Conservation (phyloP, 768 basidiomycete species). For the Leucosporidium creatinivorum region DNA sequence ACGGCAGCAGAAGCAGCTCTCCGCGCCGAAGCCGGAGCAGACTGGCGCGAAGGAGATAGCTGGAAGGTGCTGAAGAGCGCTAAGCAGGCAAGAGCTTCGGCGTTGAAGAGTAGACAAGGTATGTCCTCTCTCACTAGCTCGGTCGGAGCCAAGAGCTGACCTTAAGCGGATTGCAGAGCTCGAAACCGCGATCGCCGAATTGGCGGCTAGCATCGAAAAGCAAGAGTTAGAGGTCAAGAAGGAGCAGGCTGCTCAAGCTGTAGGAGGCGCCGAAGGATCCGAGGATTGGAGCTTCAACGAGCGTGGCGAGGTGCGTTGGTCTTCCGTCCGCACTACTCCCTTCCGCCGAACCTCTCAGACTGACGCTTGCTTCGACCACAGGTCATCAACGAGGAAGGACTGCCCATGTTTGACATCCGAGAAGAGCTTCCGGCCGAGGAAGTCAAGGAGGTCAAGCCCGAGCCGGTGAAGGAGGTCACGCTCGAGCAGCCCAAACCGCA, state of each 20-base stretch:
- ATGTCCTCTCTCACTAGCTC: too few relatives aligned
- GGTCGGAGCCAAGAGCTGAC: neutral
- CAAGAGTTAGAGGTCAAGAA: conserved; percentile 8
- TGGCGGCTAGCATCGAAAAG: neutral
- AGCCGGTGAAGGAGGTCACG: neutral
- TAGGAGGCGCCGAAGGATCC: neutral
- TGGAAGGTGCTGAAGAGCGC: conserved; percentile 19
- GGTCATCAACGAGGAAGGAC: conserved; percentile 32
- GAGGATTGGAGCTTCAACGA: conserved; percentile 32
- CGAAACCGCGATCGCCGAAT: neutral
- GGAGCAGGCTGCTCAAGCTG: neutral
- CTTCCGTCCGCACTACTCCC: neutral
- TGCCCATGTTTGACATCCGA: conserved; percentile 31
- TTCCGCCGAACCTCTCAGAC: too few relatives aligned
- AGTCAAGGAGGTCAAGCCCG: neutral
- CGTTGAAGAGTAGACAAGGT: too few relatives aligned
- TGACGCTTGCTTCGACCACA: neutral
- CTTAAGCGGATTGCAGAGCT: neutral
- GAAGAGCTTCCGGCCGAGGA: conserved; percentile 21
- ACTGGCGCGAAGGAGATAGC: conserved; percentile 21
- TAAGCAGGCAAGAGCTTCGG: conserved; percentile 13
- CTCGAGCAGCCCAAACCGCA: neutral
- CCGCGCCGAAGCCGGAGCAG: neutral
- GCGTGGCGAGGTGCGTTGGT: conserved; percentile 22
- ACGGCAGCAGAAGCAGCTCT: neutral